Conservation (phyloP, 495 filamentous ascomycete species). For the Aspergillus conjunctus region DNA sequence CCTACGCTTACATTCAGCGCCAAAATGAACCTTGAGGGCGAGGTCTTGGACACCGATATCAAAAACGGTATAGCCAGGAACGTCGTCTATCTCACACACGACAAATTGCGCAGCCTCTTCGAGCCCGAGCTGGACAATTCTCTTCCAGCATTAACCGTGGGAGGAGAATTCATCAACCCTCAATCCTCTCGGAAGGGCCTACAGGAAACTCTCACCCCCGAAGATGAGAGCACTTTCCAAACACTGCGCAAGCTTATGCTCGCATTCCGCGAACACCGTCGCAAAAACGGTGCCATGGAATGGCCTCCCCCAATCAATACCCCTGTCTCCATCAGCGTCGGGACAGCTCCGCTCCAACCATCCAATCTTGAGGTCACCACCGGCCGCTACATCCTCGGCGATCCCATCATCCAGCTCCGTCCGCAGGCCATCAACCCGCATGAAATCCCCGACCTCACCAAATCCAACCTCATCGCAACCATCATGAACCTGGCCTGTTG, state of each 20-base stretch:
- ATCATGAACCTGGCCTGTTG: constrained; percentile 81
- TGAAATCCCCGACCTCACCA: constrained; percentile 43
- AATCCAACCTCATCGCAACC: constrained; percentile 53
- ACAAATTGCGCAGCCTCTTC: constrained; percentile 53
- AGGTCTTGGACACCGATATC: constrained; percentile 70
- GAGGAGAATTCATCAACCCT: constrained; percentile 33
- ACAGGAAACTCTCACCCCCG: constrained; percentile 28
- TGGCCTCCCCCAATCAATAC: constrained; percentile 26
- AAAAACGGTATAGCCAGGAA: constrained; percentile 68
- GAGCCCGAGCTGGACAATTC: constrained; percentile 32
- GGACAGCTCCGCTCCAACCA: constrained; percentile 28
- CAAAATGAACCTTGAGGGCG: constrained; percentile 64
- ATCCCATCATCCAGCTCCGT: constrained; percentile 54
- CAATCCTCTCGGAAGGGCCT: constrained; percentile 18
- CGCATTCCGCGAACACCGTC: constrained; percentile 41
- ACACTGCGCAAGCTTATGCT: constrained; percentile 46
- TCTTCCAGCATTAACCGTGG: constrained; percentile 37
- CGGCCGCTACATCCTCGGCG: constrained; percentile 48
- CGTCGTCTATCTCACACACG: constrained; percentile 72
- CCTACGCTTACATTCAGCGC: constrained; percentile 84
- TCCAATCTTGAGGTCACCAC: constrained; percentile 32
- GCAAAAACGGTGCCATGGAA: constrained; percentile 46
- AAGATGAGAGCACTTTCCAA: constrained; percentile 45
- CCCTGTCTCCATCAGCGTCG: constrained; percentile 37
- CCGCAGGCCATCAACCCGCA: constrained; percentile 36